phyloP scores from a whole-genome alignment of 2,329 filamentous ascomycete genomes.

The Aspergillus texensis region DNA sequence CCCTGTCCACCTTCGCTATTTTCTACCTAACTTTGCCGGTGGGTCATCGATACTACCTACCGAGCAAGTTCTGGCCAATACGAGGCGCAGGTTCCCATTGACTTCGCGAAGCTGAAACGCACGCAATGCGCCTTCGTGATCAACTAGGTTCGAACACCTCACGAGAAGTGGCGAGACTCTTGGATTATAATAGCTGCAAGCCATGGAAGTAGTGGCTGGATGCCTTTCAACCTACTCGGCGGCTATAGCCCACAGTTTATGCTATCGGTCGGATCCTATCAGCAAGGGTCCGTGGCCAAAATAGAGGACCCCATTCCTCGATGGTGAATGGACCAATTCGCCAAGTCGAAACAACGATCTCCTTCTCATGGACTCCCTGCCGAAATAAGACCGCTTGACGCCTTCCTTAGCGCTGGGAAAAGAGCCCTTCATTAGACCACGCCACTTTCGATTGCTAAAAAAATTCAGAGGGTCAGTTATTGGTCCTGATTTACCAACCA shows the following conservation, averaged over 20 bases:
- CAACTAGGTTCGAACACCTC: conserved; percentile 1
- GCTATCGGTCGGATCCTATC: not conserved
- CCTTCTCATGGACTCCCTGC: not conserved
- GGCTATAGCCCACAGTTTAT: not conserved
- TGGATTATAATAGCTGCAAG: not conserved
- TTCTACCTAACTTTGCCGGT: conserved; percentile 1
- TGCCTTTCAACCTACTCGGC: not conserved
- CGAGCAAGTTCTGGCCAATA: conserved; percentile 10
- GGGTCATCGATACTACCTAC: conserved; percentile 1
- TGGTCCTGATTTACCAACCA: conserved; percentile 8
- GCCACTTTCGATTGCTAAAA: conserved; percentile 14
- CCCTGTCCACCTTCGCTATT: not conserved
- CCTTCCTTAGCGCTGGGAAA: conserved; percentile 16
- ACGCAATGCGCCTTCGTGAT: conserved; percentile 3
- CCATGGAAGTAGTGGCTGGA: not conserved
- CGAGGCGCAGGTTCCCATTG: conserved; percentile 10
- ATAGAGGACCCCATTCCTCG: not conserved
- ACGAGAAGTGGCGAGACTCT: conserved; percentile 4
- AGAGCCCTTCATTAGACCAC: conserved; percentile 16
- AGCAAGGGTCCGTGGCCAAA: conserved; percentile 4
- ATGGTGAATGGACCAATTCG: not conserved
- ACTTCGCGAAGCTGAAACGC: conserved; percentile 16
- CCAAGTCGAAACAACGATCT: conserved; percentile 9
- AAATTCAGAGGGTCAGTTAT: conserved; percentile 6
- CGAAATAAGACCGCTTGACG: conserved; percentile 6